Evolutionary conservation across 176 grass and related monocot species (phyloP), one percentile per base, ranked within the genome.

Genomic region (Poa annua): DNA sequence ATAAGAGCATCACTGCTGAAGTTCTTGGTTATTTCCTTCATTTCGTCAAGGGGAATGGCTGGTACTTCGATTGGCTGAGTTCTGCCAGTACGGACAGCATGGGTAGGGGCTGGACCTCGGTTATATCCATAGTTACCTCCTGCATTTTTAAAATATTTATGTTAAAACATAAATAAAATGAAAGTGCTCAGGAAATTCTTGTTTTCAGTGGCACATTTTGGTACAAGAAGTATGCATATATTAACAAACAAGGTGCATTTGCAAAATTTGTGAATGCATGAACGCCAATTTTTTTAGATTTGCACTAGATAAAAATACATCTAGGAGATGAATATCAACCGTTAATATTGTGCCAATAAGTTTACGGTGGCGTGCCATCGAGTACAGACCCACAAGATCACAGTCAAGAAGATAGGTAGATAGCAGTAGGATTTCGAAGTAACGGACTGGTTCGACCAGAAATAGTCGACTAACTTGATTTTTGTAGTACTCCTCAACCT

Each of bases 31-130:
- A 91, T 88, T 52, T 88, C 87, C 72, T 67, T 97, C 56, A 94
- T 33, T 65, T 97, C 92, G 24, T 94, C 94, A 6, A 90, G 34
- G 53, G 86, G 59, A 80, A 97, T 89, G n/a, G 84, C 66, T 22
- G 92, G 92, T 66, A 87, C 94, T 49, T 84, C 94, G 79, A 94
- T 94, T 65, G 90, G 92, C 56, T 84, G 94, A 56, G 85, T 53
- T 87, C 76, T 91, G 34, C 56, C 44, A 4, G 85, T 59, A 9
- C 84, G 76, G 45, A 56, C 26, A 16, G 32, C 77, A 74, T 20
- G 32, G 41, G 62, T 59, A 24, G 83, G 86, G 9, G 76, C 77
- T 84, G 42, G 26, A 44, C 76, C 24, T n/a, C 73, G 76, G 66
- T 78, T 90, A 60, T 50, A 61, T 83, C 68, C 84, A 83, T 86